Evolutionary conservation across 164 flowering plant species (phyloP).

Genomic region (Nelumbo lutea): DNA sequence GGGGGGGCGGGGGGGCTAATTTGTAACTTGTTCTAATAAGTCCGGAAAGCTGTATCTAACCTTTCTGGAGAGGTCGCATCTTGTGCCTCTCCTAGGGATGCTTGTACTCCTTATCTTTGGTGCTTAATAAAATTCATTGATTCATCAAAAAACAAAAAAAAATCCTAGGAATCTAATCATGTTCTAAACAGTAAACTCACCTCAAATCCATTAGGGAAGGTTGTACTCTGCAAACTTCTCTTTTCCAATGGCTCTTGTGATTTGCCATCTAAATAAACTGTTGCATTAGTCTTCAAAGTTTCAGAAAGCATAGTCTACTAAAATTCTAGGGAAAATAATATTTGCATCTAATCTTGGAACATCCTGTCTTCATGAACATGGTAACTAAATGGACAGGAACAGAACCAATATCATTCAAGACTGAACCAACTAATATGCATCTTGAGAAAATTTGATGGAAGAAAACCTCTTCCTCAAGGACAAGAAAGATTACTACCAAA

Average conservation of each 20-base stretch:
- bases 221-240: conserved; percentile 24
- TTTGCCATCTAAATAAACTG: conserved; percentile 29
- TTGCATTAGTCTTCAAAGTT: conserved; percentile 14
- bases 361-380: not conserved
- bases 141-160: too few relatives aligned
- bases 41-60: too few relatives aligned
- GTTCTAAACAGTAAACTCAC: conserved; percentile 19
- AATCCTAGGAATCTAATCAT: too few relatives aligned
- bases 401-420: not conserved
- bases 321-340: not conserved
- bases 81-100: too few relatives aligned
- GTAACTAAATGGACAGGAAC: not conserved
- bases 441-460: not conserved
- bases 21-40: too few relatives aligned
- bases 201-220: conserved; percentile 75
- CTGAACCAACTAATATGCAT: not conserved
- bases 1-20: too few relatives aligned
- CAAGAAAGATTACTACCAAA: too few relatives aligned
- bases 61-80: too few relatives aligned
- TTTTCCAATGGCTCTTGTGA: conserved; percentile 29
- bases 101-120: too few relatives aligned
- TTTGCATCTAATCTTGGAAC: not conserved
- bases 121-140: too few relatives aligned
- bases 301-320: not conserved
- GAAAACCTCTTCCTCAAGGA: too few relatives aligned